A percentile compares a stretch with the other conserved stretches of the same genome.
Evolutionary conservation across 2,329 filamentous ascomycete species (phyloP).

Genomic region (Akanthomyces uredinophilus): DNA sequence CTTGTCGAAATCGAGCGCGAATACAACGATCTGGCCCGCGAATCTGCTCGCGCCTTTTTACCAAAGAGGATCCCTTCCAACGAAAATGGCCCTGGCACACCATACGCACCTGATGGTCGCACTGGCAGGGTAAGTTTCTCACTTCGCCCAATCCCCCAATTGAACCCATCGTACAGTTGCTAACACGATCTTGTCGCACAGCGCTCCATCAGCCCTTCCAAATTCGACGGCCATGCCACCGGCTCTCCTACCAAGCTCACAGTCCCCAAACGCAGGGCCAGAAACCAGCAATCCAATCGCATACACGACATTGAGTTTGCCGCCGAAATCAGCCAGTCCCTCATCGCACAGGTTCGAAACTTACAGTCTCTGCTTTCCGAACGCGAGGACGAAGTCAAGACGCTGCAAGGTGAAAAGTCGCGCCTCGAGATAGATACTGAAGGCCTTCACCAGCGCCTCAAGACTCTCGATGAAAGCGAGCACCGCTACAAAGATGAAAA

Average conservation of each 20-base stretch:
- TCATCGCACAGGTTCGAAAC: constrained; percentile 90
- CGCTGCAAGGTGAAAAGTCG: constrained; percentile 67
- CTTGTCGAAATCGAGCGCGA: constrained; percentile 86
- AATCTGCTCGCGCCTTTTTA: constrained; percentile 83
- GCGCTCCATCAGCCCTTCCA: constrained; percentile 67
- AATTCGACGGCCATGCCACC: constrained; percentile 78
- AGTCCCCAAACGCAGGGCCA: constrained; percentile 79
- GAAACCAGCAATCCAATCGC: constrained; percentile 83
- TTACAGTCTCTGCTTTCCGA: constrained; percentile 80
- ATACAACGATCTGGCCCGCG: constrained; percentile 87
- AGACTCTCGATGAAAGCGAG: constrained; percentile 85
- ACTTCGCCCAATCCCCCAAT: background rate
- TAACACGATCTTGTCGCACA: constrained; percentile 28
- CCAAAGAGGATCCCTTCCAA: constrained; percentile 73
- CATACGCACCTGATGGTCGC: constrained; percentile 48
- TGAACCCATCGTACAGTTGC: constrained; percentile 14
- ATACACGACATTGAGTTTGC: constrained; percentile 97
- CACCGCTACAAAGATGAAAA: constrained; percentile 97
- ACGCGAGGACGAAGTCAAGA: constrained; percentile 79
- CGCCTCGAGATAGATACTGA: constrained; percentile 79
- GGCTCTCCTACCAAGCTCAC: constrained; percentile 85
- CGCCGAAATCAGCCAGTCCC: constrained; percentile 93
- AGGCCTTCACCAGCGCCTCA: constrained; percentile 71
- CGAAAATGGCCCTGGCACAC: constrained; percentile 50
- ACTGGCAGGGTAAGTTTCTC: constrained; percentile 45